Conservation (phyloP, 2,329 filamentous ascomycete genomes). For the Trichoderma sp. region DNA sequence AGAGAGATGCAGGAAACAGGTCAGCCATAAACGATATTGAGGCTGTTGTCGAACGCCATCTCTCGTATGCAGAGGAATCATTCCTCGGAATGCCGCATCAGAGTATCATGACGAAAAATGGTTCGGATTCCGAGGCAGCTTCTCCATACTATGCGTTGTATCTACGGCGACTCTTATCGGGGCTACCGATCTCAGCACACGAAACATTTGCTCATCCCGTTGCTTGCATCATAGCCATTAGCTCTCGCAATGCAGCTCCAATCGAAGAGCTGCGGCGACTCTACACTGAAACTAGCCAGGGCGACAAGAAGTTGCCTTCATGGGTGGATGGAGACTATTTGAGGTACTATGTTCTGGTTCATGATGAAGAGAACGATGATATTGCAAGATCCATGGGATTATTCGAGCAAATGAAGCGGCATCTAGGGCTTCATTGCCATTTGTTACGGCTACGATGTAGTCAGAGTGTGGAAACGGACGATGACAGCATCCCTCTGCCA, state of each 20-base stretch:
- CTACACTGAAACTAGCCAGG: conserved; percentile 80
- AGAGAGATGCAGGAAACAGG: conserved; percentile 31
- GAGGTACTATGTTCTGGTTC: conserved; percentile 92
- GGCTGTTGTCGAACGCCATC: conserved; percentile 72
- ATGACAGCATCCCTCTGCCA: conserved; percentile 80
- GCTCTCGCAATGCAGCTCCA: conserved; percentile 76
- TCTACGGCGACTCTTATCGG: conserved; percentile 76
- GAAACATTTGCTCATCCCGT: conserved; percentile 96
- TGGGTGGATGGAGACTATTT: conserved; percentile 93
- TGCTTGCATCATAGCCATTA: conserved; percentile 91
- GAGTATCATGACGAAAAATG: conserved; percentile 39
- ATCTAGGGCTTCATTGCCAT: conserved; percentile 94
- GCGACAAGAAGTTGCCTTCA: conserved; percentile 67
- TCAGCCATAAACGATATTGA: conserved; percentile 64
- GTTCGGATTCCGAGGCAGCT: conserved; percentile 48
- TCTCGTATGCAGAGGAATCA: conserved; percentile 69
- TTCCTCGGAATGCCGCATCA: conserved; percentile 38
- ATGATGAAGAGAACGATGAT: conserved; percentile 94
- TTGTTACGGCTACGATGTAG: conserved; percentile 79
- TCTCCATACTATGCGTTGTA: conserved; percentile 86
- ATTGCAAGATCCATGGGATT: conserved; percentile 83
- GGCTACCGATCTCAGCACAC: conserved; percentile 72
- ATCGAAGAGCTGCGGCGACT: conserved; percentile 83
- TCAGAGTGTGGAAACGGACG: conserved; percentile 83
- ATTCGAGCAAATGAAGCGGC: conserved; percentile 99